Conservation (phyloP, 805 yeast genomes). For the Ogataea dorogensis region DNA sequence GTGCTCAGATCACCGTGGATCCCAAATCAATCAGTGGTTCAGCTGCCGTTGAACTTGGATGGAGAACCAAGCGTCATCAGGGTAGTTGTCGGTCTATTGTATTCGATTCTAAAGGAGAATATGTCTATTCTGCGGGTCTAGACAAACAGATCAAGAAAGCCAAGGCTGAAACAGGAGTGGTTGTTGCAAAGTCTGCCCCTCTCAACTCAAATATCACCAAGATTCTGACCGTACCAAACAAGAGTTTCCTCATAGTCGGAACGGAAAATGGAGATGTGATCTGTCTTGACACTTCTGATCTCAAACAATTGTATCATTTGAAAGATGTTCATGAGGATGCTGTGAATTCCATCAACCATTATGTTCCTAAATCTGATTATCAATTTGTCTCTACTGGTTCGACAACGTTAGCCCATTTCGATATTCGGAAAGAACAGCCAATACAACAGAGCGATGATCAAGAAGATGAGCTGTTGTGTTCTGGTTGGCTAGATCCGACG, state of each 20-base stretch:
- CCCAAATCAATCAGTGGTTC: constrained; percentile 26
- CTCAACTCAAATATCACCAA: constrained; percentile 36
- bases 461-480: constrained; percentile 85
- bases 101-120: constrained; percentile 62
- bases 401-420: constrained; percentile 76
- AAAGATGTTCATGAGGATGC: constrained; percentile 70
- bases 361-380: constrained; percentile 70
- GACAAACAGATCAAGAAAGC: constrained; percentile 81
- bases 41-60: constrained; percentile 39
- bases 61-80: constrained; percentile 92
- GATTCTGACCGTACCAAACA: constrained; percentile 43
- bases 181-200: constrained; percentile 46
- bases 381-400: constrained; percentile 80
- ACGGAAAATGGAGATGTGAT: constrained; percentile 67
- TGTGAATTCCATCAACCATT: constrained; percentile 67
- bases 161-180: constrained; percentile 69
- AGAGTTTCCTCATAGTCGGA: constrained; percentile 54
- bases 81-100: constrained; percentile 76
- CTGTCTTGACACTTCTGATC: constrained; percentile 58
- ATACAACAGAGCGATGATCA: constrained; percentile 78
- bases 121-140: constrained; percentile 69
- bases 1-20: constrained; percentile 30
- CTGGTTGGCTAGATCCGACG: constrained; percentile 63
- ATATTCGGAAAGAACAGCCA: constrained; percentile 60
- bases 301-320: constrained; percentile 47